Conservation (phyloP, 257 asterid species). For the Gentiana macrophylla region DNA sequence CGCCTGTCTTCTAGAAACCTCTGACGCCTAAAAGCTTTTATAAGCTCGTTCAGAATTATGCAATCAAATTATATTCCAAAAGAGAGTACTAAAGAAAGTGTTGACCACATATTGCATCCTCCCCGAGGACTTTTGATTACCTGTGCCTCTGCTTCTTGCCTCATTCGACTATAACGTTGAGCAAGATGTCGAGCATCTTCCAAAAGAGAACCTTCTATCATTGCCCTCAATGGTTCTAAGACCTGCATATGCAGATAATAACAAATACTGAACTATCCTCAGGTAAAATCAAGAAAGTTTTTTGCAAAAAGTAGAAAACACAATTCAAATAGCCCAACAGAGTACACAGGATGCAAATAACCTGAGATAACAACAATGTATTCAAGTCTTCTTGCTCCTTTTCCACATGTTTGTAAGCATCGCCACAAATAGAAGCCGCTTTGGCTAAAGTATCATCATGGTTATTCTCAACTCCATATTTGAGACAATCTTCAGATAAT, state of each 20-base stretch:
- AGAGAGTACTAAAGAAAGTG: not conserved
- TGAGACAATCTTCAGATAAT: constrained; percentile 83
- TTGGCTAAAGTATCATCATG: constrained; percentile 76
- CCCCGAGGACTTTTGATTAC: constrained; percentile 23
- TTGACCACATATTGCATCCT: not conserved
- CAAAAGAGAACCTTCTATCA: constrained; percentile 68
- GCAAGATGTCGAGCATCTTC: constrained; percentile 99
- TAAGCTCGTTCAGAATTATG: constrained; percentile 3
- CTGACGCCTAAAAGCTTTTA: constrained; percentile 58
- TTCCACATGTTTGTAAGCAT: constrained; percentile 85
- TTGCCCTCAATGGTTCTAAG: constrained; percentile 87
- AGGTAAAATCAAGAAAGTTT: not conserved
- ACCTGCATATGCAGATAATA: constrained; percentile 31
- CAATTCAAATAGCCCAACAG: too few species aligned
- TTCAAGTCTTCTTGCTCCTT: constrained; percentile 92
- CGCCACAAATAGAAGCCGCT: constrained; percentile 84
- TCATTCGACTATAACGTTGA: constrained; percentile 91
- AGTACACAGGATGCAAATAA: constrained; percentile 19
- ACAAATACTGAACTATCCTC: not conserved
- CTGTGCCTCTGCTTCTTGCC: constrained; percentile 98
- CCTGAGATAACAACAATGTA: constrained; percentile 70
- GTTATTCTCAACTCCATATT: constrained; percentile 70
- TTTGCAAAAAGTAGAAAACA: not conserved
- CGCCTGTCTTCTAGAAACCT: constrained; percentile 89
- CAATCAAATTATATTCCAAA: constrained; percentile 1